A percentile compares a stretch with the other conserved stretches of the same genome.
phyloP scores from a whole-genome alignment of 148 eudicot species.

The Talinum fruticosum region DNA sequence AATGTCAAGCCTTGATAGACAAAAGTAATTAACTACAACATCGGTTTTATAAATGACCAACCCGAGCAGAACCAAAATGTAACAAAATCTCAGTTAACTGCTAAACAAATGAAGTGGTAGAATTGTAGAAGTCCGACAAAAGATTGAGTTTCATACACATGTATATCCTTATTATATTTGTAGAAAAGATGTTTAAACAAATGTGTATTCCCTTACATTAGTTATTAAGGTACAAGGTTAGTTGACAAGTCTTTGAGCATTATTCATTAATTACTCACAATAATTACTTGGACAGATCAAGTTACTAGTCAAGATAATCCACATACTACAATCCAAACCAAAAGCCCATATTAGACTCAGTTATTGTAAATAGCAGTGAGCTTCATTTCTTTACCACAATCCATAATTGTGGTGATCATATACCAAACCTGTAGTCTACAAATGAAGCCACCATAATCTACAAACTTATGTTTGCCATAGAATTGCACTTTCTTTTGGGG shows the following conservation, averaged over 20 bases:
- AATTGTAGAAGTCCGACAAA: too few relatives aligned
- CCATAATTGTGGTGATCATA: not conserved
- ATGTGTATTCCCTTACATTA: not conserved
- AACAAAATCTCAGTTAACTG: not conserved
- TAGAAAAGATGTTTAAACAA: not conserved
- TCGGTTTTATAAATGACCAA: not conserved
- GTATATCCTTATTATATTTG: not conserved
- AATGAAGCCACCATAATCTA: not conserved
- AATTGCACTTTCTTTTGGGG: not conserved
- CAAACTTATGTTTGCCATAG: not conserved
- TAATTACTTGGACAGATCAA: not conserved
- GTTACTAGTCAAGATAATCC: not conserved
- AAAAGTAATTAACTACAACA: not conserved
- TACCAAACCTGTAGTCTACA: not conserved
- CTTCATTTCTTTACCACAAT: not conserved
- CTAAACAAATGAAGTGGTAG: not conserved
- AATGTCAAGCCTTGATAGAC: not conserved
- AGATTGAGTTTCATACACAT: not conserved
- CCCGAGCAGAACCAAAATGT: not conserved
- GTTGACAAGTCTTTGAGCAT: not conserved
- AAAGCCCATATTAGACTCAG: not conserved
- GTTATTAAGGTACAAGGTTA: not conserved
- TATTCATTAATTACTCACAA: not conserved
- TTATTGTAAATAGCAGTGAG: not conserved
- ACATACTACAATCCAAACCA: not conserved